A percentile compares a stretch with the other conserved stretches of the same genome.
phyloP scores from a whole-genome alignment of 805 yeast genomes.

The Candida yuanshanica region DNA sequence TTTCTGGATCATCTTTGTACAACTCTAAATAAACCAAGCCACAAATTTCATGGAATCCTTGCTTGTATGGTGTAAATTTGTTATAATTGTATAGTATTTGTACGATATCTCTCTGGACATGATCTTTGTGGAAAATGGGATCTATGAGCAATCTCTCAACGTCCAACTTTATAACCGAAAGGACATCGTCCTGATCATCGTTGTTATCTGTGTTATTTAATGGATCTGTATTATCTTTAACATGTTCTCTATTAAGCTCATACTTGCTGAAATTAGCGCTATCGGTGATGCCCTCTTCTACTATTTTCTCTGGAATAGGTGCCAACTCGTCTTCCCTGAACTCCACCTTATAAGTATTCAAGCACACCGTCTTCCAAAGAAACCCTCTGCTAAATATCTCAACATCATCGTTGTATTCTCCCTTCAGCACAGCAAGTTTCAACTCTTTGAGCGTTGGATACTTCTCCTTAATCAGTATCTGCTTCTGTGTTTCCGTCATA shows the following conservation, averaged over 20 bases:
- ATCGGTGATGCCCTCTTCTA: background rate
- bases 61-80: conserved; percentile 32
- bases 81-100: conserved; percentile 22
- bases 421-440: conserved; percentile 18
- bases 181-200: conserved; percentile 5
- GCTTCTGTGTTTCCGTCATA: conserved; percentile 10
- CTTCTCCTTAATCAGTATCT: conserved; percentile 12
- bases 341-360: conserved; percentile 16
- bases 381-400: conserved; percentile 18
- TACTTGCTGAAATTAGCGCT: background rate
- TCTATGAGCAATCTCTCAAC: conserved; percentile 23
- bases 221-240: conserved; percentile 5
- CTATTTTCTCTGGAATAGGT: conserved; percentile 7
- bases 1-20: conserved; percentile 27
- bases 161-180: conserved; percentile 22
- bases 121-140: conserved; percentile 16
- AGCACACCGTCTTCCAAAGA: conserved; percentile 20
- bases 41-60: conserved; percentile 48
- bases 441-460: conserved; percentile 17
- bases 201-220: background rate
- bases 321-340: conserved; percentile 15
- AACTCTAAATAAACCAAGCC: conserved; percentile 41
- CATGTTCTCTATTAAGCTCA: background rate
- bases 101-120: conserved; percentile 14
- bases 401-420: conserved; percentile 14